Conservation (phyloP, 306 rosid species). For the Vicia faba region DNA sequence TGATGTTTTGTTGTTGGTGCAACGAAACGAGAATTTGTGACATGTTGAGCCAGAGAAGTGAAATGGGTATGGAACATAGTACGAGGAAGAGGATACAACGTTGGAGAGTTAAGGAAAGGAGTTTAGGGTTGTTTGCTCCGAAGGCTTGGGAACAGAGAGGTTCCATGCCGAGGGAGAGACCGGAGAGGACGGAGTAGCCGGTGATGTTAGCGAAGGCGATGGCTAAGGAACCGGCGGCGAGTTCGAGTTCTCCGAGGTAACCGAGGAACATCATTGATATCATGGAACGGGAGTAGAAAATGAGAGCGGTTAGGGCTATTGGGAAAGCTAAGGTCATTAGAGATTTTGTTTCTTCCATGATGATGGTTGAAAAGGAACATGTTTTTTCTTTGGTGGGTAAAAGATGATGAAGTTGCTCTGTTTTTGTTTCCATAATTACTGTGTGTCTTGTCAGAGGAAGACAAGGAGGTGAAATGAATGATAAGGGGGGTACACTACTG, state of each 20-base stretch:
- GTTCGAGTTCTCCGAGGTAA: slow-evolving; percentile 58
- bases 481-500: no score
- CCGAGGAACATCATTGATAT: slow-evolving; percentile 86
- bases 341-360: slow-evolving; percentile 48
- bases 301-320: slow-evolving; percentile 64
- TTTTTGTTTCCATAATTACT: neutral
- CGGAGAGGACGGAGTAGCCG: slow-evolving; percentile 78
- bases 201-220: slow-evolving; percentile 93
- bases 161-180: slow-evolving; percentile 83
- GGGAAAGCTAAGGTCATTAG: slow-evolving; percentile 64
- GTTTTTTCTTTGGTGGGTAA: slow-evolving; percentile 3
- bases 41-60: slow-evolving; percentile 67
- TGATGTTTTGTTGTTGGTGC: slow-evolving; percentile 55
- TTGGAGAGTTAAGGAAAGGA: slow-evolving; percentile 73
- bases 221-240: slow-evolving; percentile 75
- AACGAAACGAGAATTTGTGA: slow-evolving; percentile 46
- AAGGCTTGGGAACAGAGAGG: slow-evolving; percentile 92
- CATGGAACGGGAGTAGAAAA: slow-evolving; percentile 77
- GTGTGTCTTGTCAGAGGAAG: neutral
- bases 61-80: slow-evolving; percentile 69
- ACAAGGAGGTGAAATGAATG: neutral
- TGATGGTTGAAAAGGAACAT: slow-evolving; percentile 3
- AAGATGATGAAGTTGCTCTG: neutral
- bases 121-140: slow-evolving; percentile 75
- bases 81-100: slow-evolving; percentile 67